Conservation (phyloP, 2,329 filamentous ascomycete genomes). For the Fusarium pseudocircinatum region DNA sequence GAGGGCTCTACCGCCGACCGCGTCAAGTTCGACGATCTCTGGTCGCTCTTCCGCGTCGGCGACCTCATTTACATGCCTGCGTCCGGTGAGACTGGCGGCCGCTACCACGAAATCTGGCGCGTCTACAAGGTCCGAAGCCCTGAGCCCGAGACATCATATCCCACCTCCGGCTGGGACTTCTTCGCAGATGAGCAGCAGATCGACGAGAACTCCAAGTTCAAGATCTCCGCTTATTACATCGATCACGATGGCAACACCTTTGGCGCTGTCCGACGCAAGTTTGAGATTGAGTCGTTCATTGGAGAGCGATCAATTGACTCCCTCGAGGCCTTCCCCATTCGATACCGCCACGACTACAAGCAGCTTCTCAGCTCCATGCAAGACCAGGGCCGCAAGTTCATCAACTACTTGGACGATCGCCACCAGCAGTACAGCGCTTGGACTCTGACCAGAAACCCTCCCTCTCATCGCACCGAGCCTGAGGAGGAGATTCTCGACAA, state of each 20-base stretch:
- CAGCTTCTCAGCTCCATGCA: constrained; percentile 48
- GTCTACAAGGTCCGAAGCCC: constrained; percentile 49
- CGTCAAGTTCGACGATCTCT: constrained; percentile 55
- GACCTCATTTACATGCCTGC: constrained; percentile 54
- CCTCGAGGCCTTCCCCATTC: constrained; percentile 52
- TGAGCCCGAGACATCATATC: constrained; percentile 44
- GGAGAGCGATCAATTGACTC: constrained; percentile 52
- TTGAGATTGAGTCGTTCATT: constrained; percentile 49
- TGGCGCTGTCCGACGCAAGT: constrained; percentile 51
- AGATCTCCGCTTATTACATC: constrained; percentile 53
- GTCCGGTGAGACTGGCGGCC: constrained; percentile 46
- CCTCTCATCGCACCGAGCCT: constrained; percentile 37
- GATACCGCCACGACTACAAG: constrained; percentile 49
- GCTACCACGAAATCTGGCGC: constrained; percentile 53
- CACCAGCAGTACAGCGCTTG: constrained; percentile 55
- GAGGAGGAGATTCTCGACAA: constrained; percentile 48
- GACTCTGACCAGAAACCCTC: constrained; percentile 53
- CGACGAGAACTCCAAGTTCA: constrained; percentile 46
- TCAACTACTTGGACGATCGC: constrained; percentile 47
- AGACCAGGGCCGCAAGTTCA: constrained; percentile 47
- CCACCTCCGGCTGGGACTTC: constrained; percentile 48
- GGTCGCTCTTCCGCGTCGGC: constrained; percentile 53
- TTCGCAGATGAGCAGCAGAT: constrained; percentile 47
- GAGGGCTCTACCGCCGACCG: constrained; percentile 43
- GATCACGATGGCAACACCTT: constrained; percentile 53